A percentile compares a stretch with the other conserved stretches of the same genome.
Evolutionary conservation across 257 asterid species (phyloP).

Genomic region (Salvia miltiorrhiza): DNA sequence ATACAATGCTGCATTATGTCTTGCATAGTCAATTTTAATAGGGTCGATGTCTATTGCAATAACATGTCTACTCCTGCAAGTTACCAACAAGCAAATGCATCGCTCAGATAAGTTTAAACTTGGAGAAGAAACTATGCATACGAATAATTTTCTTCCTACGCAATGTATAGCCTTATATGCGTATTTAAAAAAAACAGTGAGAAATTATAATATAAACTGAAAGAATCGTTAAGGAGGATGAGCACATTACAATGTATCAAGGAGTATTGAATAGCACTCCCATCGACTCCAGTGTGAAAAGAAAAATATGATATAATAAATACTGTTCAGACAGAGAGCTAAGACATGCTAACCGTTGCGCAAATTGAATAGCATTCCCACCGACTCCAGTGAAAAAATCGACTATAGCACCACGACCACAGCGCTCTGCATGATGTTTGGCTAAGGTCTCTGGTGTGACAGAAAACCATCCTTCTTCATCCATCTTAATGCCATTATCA

Average conservation of each 20-base stretch:
- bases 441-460: slow-evolving; percentile 88
- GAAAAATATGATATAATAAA: not conserved
- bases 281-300: no score
- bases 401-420: slow-evolving; percentile 62
- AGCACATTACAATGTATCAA: not conserved
- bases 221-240: not conserved
- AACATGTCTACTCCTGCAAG: slow-evolving; percentile 79
- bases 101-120: not conserved
- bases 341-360: slow-evolving; percentile 47
- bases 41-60: slow-evolving; percentile 91
- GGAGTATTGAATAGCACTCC: not conserved
- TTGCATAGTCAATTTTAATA: slow-evolving; percentile 67
- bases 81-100: slow-evolving; percentile 3
- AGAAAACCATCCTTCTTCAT: slow-evolving; percentile 97
- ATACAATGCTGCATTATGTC: slow-evolving; percentile 78
- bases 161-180: not conserved
- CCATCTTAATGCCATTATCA: slow-evolving; percentile 83
- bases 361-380: slow-evolving; percentile 93
- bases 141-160: not conserved
- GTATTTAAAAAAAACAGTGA: not conserved
- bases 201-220: not conserved
- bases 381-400: slow-evolving; percentile 95
- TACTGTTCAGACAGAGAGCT: not conserved
- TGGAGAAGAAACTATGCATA: not conserved
- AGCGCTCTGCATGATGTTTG: slow-evolving; percentile 86